Conservation (phyloP, 2,329 filamentous ascomycete genomes). For the Myriosclerotinia scirpicola region DNA sequence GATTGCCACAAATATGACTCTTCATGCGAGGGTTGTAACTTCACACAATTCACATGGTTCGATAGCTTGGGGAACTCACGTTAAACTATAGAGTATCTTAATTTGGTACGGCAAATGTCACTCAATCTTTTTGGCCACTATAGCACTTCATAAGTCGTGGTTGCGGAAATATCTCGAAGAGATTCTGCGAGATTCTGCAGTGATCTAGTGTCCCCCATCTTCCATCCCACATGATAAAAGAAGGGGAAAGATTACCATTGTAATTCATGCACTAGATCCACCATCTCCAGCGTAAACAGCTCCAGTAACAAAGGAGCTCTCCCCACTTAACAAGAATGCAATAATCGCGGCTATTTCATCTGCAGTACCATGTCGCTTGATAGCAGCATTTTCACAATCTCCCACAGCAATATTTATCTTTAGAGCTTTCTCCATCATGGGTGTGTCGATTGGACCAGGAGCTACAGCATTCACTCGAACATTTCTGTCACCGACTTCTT, state of each 20-base stretch:
- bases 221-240: background rate
- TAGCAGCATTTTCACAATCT: constrained; percentile 44
- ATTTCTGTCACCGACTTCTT: constrained; percentile 18
- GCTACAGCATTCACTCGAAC: constrained; percentile 44
- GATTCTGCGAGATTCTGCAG: background rate
- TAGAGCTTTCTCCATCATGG: constrained; percentile 45
- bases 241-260: accelerated
- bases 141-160: background rate
- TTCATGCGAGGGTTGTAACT: no score
- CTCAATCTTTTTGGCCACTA: background rate
- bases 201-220: background rate
- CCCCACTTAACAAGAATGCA: constrained; percentile 47
- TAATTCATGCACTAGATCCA: constrained; percentile 34
- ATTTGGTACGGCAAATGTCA: no score
- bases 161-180: background rate
- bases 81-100: no score
- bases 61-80: no score
- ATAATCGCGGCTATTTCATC: constrained; percentile 48
- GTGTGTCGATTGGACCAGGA: constrained; percentile 50
- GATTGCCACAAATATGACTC: no score
- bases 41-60: no score
- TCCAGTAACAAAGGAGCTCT: constrained; percentile 38
- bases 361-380: constrained; percentile 47
- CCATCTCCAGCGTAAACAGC: constrained; percentile 37
- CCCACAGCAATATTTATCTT: constrained; percentile 26